These are phyloP conservation scores for Candolleomyces eurysporus DNA, from an alignment of 768 basidiomycete species.

Conservation along the genomic window DNA sequence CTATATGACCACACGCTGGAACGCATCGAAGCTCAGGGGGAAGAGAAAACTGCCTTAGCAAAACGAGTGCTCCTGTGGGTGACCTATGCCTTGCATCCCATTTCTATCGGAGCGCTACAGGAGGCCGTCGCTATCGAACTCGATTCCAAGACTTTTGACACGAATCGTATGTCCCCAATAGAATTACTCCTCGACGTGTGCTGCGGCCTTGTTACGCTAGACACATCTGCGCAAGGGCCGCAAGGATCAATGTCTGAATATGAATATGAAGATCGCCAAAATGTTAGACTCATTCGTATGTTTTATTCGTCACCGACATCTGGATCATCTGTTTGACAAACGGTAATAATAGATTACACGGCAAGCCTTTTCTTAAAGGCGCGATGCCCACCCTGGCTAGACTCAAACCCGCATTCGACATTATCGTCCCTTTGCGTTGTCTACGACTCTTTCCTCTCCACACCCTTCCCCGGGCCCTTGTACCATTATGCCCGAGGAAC, in stretches of 20 bases:
- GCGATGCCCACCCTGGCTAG: not conserved
- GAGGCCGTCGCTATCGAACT: not conserved
- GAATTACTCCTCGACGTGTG: not conserved
- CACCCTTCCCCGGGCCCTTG: not conserved
- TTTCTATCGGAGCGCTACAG: not conserved
- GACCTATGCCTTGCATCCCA: not conserved
- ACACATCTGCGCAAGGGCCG: too few relatives aligned
- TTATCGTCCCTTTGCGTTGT: not conserved
- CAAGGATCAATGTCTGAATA: too few relatives aligned
- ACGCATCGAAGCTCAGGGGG: not conserved
- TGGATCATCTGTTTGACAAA: not conserved
- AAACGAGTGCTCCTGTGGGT: constrained; percentile 1
- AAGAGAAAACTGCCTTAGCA: not conserved
- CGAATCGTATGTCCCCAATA: not conserved
- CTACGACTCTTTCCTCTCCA: not conserved
- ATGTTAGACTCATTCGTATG: constrained; percentile 4
- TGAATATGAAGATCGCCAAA: too few relatives aligned
- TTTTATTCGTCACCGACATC: not conserved
- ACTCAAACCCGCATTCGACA: not conserved
- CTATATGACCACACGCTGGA: not conserved
- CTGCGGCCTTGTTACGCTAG: not conserved
- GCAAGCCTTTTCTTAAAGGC: not conserved
- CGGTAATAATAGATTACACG: not conserved
- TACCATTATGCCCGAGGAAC: not conserved
- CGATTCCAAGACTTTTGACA: not conserved